These are phyloP conservation scores for Colletotrichum tabaci DNA, from an alignment of 2,329 filamentous ascomycete genomes.

Conservation along the genomic window DNA sequence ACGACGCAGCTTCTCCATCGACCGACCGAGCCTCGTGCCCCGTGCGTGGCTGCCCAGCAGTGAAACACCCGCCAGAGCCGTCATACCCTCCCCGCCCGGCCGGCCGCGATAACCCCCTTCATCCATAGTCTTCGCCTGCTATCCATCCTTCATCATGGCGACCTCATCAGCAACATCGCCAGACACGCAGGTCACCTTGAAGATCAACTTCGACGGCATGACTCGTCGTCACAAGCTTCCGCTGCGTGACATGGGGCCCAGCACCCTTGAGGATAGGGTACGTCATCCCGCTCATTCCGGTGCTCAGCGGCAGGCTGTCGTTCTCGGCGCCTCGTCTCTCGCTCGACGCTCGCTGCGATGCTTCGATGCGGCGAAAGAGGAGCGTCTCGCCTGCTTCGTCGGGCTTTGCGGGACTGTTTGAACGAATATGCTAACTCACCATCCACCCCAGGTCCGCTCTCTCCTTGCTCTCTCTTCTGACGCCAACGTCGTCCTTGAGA, in stretches of 20 bases:
- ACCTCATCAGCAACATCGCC: slow-evolving; percentile 40
- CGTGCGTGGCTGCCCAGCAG: slow-evolving; percentile 38
- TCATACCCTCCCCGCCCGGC: slow-evolving; percentile 36
- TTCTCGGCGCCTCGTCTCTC: not conserved
- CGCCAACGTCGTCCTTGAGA: slow-evolving; percentile 81
- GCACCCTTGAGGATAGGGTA: slow-evolving; percentile 87
- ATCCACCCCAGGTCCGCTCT: slow-evolving; percentile 73
- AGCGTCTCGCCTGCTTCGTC: not conserved
- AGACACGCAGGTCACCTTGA: slow-evolving; percentile 75
- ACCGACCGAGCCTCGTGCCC: slow-evolving; percentile 39
- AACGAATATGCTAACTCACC: slow-evolving; percentile 17
- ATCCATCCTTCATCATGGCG: slow-evolving; percentile 27
- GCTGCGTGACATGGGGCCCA: slow-evolving; percentile 84
- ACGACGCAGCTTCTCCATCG: slow-evolving; percentile 16
- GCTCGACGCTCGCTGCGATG: not conserved
- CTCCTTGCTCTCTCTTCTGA: slow-evolving; percentile 76
- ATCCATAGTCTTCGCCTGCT: slow-evolving; percentile 24
- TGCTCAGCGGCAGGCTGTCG: not conserved
- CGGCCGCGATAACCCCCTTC: slow-evolving; percentile 31
- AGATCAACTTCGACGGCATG: slow-evolving; percentile 82
- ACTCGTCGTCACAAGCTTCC: slow-evolving; percentile 91
- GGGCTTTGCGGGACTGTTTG: not conserved
- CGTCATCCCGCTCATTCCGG: slow-evolving; percentile 54
- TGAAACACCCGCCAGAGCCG: slow-evolving; percentile 42
- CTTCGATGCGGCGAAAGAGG: not conserved